Base-by-base conservation (phyloP, 768 basidiomycete genomes). In the Amylocystis lapponica region DNA sequence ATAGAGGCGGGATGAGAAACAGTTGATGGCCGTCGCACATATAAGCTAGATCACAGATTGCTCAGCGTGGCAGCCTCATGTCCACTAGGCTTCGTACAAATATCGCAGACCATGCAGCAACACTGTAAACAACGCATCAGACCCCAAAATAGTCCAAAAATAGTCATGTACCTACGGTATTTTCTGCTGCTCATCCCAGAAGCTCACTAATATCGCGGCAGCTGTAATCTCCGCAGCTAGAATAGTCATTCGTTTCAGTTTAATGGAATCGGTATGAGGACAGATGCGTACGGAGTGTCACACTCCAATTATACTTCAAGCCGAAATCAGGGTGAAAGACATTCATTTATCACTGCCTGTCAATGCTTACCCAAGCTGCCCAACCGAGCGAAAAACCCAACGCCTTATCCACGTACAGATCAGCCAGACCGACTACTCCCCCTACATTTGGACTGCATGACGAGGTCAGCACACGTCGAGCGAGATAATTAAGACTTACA, bases 391-490 rank as follows among this genome's bases (percentile, higher is more conserved):
- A 64, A 51, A 73, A 74, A 1, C 65, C 60, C 19, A 74, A 50
- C 7, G 74, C 68, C 5, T 65, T 66, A 56, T 81, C 79, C 25
- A 81, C 60, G 58, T 74, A 78, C 37, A 74, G 66, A 14, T 65
- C 69, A 4, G 76, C 72, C 38, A 76, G 71, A 66, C 38, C 61
- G 46, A 48, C 67, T 47, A 39, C 51, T 3, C 58, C 58, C 6
- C 58, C 58, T 4, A 60, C 58, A 35, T 60, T 60, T 4, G 58
- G 58, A 14, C 58, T 60, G 27, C 2, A 36, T 1, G 8, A 21
- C 13, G 8, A n/a, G n/a, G n/a, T n/a, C n/a, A 37, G 10, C 11
- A 9, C 19, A 35, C 34, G 8, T 13, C 36, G 8, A 16, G 16
- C 17, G 9, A 37, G 19, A 41, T 30, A 42, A 7, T 13, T 34